These are phyloP conservation scores for Lagenaria siceraria DNA, from an alignment of 306 rosid genomes.

Conservation along the genomic window DNA sequence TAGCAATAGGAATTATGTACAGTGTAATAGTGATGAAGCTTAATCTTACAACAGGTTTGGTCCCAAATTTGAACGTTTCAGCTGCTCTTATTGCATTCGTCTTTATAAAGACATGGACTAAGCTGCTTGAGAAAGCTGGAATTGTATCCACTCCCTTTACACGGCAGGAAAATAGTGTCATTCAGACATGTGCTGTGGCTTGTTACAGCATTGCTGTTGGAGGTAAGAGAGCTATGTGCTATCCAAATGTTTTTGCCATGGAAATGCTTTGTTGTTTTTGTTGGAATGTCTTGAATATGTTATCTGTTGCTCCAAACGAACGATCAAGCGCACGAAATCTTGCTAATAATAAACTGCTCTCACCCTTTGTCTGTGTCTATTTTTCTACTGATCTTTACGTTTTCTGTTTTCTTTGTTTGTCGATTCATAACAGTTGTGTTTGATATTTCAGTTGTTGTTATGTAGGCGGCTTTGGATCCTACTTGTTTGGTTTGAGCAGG, in stretches of 20 bases:
- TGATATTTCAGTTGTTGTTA: neutral
- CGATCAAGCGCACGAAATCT: no score
- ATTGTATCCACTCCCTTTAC: slow-evolving; percentile 72
- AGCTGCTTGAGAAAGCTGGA: slow-evolving; percentile 63
- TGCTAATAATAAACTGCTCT: no score
- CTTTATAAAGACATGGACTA: slow-evolving; percentile 69
- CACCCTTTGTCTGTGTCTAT: no score
- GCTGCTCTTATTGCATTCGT: slow-evolving; percentile 97
- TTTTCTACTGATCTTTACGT: no score
- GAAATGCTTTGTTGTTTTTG: neutral
- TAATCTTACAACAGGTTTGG: slow-evolving; percentile 90
- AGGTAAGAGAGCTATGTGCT: slow-evolving; percentile 35
- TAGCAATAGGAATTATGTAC: slow-evolving; percentile 56
- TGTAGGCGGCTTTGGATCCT: slow-evolving; percentile 97
- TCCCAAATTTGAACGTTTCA: slow-evolving; percentile 92
- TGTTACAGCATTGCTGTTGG: slow-evolving; percentile 92
- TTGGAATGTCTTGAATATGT: no score
- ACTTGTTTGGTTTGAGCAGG: slow-evolving; percentile 66
- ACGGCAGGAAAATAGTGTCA: slow-evolving; percentile 81
- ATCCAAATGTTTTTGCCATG: neutral
- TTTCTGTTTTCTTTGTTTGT: no score
- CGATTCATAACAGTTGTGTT: neutral
- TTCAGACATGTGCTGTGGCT: slow-evolving; percentile 96
- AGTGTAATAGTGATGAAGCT: slow-evolving; percentile 87
- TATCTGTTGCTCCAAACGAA: no score